Base-by-base conservation (phyloP, 2,329 filamentous ascomycete species). In the Periconia sp. region DNA sequence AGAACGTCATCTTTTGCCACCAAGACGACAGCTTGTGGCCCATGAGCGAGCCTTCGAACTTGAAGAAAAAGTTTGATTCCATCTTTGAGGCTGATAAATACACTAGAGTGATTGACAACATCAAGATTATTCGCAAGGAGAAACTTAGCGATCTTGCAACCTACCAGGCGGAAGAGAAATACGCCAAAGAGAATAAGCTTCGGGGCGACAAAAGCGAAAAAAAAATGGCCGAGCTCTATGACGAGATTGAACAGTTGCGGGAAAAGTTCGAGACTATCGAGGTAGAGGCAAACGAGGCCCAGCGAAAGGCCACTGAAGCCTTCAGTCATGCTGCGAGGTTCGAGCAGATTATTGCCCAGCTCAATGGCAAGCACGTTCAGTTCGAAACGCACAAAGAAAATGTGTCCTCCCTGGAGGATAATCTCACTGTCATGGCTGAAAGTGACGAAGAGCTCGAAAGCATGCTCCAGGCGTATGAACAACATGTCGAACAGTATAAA, bases 21-120 rank as follows among this genome's bases (percentile, higher is more conserved):
- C 94, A 99, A 66, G 94, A 99, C 66, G 94, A 99, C 56, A 96
- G 92, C 18, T 73, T 97, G 19, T 99, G 94, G 94, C 94, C 94
- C 0, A 85, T 99, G 79, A 95, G 90, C 64, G 89, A 95, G 61
- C 90, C 94, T 0, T 77, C 82, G 0, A 83, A 83, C 1, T 76
- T 99, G 36, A 99, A 99, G 72, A 95, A 95, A 69, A 87, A 86
- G 38, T 99, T 99, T 48, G 94, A 99, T 64, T 90, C 96, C 66
- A 99, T 99, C 9, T 99, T 99, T 56, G 94, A 97, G 71, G 94
- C 94, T 1, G 78, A 89, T 72, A 96, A 96, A 67, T 99, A 97
- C 70, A 96, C 92, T 23, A 96, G 96, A 63, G 94, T 92, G 13
- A 95, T 99, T 47, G 92, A 96, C 32, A 96, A 95, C 67, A 88